These are phyloP conservation scores for Tulasnella calospora DNA, from an alignment of 768 basidiomycete species.

Conservation along the genomic window DNA sequence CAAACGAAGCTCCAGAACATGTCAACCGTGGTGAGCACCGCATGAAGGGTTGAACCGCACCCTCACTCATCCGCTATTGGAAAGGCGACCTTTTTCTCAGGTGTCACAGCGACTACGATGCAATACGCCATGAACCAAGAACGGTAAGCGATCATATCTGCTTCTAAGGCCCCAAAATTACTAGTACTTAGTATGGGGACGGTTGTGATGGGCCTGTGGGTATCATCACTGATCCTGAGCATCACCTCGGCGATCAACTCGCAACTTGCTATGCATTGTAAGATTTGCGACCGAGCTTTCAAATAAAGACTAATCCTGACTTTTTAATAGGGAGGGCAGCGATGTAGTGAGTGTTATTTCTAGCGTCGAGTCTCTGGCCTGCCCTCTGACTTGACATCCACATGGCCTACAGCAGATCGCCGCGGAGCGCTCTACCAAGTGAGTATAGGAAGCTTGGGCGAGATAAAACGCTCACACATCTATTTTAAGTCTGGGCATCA, in stretches of 20 bases:
- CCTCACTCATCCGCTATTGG: too few relatives aligned
- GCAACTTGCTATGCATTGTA: slow-evolving; percentile 25
- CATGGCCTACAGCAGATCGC: slow-evolving; percentile 11
- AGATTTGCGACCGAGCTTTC: slow-evolving; percentile 42
- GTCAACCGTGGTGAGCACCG: slow-evolving; percentile 18
- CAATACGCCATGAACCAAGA: slow-evolving; percentile 1
- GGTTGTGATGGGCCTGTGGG: slow-evolving; percentile 24
- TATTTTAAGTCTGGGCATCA: slow-evolving; percentile 32
- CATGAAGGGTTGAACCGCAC: not conserved
- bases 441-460: not conserved
- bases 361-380: not conserved
- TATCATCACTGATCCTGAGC: slow-evolving; percentile 26
- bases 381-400: not conserved
- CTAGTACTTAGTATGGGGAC: slow-evolving; percentile 35
- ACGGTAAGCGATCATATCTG: not conserved
- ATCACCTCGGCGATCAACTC: slow-evolving; percentile 28
- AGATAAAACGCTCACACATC: not conserved
- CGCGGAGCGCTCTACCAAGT: slow-evolving; percentile 24
- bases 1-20: slow-evolving; percentile 18
- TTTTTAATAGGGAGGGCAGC: slow-evolving; percentile 20
- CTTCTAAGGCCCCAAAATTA: not conserved
- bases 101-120: not conserved
- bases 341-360: slow-evolving; percentile 32
- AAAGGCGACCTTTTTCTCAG: not conserved
- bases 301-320: slow-evolving; percentile 33